phyloP scores from a whole-genome alignment of 2,329 filamentous ascomycete species.

The Apiospora hydei region DNA sequence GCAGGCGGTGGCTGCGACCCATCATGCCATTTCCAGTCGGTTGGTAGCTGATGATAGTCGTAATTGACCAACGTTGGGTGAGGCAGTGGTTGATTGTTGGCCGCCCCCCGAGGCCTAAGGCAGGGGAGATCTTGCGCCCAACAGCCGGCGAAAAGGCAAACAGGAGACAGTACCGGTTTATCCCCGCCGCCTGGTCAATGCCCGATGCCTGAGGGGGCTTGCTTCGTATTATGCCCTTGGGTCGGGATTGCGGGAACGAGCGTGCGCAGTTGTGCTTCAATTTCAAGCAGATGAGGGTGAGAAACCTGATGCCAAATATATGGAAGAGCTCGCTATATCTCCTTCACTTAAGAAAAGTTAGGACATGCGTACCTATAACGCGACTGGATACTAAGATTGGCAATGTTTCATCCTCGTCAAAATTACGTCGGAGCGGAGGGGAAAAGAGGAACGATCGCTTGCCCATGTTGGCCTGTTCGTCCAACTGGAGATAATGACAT shows the following conservation, averaged over 20 bases:
- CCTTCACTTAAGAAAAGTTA: slow-evolving; percentile 4
- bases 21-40: neutral
- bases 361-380: neutral
- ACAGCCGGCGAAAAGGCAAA: neutral
- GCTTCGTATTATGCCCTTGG: slow-evolving; percentile 7
- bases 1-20: neutral
- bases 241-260: neutral
- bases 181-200: neutral
- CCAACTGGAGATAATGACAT: slow-evolving; percentile 13
- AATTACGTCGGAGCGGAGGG: neutral
- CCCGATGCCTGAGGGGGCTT: neutral
- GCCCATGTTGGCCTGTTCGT: neutral
- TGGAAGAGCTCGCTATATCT: neutral
- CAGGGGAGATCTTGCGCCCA: neutral
- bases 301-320: neutral
- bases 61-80: neutral
- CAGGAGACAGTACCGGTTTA: neutral
- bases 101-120: slow-evolving; percentile 3
- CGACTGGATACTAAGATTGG: slow-evolving; percentile 1
- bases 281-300: neutral
- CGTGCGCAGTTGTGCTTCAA: slow-evolving; percentile 1
- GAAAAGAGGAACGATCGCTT: neutral
- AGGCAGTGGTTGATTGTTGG: neutral
- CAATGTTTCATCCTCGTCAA: neutral
- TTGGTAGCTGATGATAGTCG: neutral